Percentiles rank a stretch among this genome's conserved stretches.
These are phyloP conservation scores for Hypoxylon lienhwacheense DNA, from an alignment of 495 filamentous ascomycete genomes.

Conservation along the genomic window DNA sequence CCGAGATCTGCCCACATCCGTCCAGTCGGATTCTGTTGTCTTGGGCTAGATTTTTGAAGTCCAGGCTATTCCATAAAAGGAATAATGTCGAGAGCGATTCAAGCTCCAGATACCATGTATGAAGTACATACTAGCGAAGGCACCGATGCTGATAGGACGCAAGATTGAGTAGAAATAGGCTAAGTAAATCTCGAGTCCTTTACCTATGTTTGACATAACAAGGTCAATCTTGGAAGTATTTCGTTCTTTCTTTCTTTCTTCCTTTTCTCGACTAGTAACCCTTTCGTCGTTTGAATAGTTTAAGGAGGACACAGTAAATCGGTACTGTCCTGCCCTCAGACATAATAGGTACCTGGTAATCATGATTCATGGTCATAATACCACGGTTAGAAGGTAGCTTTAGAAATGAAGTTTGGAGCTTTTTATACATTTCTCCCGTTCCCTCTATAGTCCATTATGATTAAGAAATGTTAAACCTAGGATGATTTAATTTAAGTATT, in stretches of 20 bases:
- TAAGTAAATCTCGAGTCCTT: conserved; percentile 46
- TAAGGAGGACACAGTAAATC: conserved; percentile 54
- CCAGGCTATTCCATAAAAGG: too few relatives aligned
- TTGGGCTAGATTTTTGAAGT: not conserved
- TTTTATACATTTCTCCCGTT: too few relatives aligned
- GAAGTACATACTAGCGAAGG: too few relatives aligned
- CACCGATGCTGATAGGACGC: conserved; percentile 46
- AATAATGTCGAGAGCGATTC: too few relatives aligned
- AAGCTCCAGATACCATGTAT: too few relatives aligned
- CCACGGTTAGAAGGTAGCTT: too few relatives aligned
- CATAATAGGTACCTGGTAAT: conserved; percentile 73
- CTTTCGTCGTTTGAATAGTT: conserved; percentile 65
- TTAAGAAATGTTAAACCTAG: too few relatives aligned
- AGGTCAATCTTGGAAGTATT: too few relatives aligned
- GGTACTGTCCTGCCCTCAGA: conserved; percentile 63
- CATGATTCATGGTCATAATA: conserved; percentile 72
- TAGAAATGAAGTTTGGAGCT: too few relatives aligned
- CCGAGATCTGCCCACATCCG: conserved; percentile 64
- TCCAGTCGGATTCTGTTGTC: conserved; percentile 47
- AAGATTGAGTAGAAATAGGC: conserved; percentile 74
- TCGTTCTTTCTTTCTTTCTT: too few relatives aligned
- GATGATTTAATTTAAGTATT: too few relatives aligned
- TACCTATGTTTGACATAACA: not conserved
- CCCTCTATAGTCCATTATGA: too few relatives aligned
- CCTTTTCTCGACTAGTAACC: conserved; percentile 57